Evolutionary conservation across 1,139 yeast genomes (phyloP), one percentile per base, ranked within the genome.

Genomic region (Debaryomyces sp.): DNA sequence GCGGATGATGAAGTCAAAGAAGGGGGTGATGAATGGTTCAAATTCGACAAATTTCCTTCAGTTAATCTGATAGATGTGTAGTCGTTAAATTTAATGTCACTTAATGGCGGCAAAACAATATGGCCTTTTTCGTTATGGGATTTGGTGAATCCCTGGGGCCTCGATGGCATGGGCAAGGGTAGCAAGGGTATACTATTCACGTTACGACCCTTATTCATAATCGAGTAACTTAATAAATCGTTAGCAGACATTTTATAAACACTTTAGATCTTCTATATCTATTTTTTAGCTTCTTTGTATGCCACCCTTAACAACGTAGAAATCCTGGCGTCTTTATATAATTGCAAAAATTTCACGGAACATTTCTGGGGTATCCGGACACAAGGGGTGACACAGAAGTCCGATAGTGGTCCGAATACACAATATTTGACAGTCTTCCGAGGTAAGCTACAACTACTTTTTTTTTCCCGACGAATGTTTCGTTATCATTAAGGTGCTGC

Each of bases 201-300:
- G 41, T 51, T 56, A 24, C 46, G 50, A 21, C 62, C 62, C 30
- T 55, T 53, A 51, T 65, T 62, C 73, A 69, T 70, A 35, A 71
- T 70, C 21, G 75, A 70, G 50, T 71, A 70, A 47, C 67, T 56
- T 55, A 70, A 60, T 53, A 71, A 63, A 51, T 66, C 70, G 58
- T 65, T 66, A 18, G 70, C 63, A 40, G 63, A 54, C 62, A 64
- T 64, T 7, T 18, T 42, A 26, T 24, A 33, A 36, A 17, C n/a
- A 38, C 22, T 35, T 18, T 18, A 34, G 37, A 10, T 18, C 12
- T n/a, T 22, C 21, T 18, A 38, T 17, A 26, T 27, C 30, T 12
- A 12, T 27, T 27, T n/a, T 27, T 26, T 17, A 18, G 13, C 27
- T 27, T 23, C 21, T 26, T 26, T 40, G 12, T 7, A 13, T 17